Evolutionary conservation across 2,329 filamentous ascomycete species (phyloP), one percentile per base, ranked within the genome.

Genomic region (Gnomoniopsis sp.): DNA sequence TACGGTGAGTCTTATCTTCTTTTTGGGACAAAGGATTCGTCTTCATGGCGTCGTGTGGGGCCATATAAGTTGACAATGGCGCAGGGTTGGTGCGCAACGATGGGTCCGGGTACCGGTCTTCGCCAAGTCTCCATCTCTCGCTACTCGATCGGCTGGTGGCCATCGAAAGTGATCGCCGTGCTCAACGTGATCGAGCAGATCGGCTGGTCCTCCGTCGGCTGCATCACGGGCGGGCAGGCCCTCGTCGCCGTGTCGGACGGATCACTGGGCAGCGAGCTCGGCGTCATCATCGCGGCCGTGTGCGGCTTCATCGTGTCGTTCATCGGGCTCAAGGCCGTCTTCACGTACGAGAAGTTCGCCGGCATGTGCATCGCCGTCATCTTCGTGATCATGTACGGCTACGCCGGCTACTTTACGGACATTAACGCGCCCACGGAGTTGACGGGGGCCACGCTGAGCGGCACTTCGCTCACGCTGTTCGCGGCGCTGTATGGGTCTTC

Each of bases 61-160:
- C 26, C n/a, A n/a, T 30, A 30, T 8, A 30, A 30, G 26, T 30
- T 30, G 26, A 30, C 26, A 11, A 58, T 43, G n/a, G n/a, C 62
- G 7, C 64, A 72, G 57, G 78, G 77, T 8, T 81, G 73, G 67
- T 79, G 78, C 59, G 79, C 79, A 17, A 81, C 78, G 1, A 74
- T 81, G 64, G 79, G 79, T 22, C 74, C 79, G 2, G 74, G 69
- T 8, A 82, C 74, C 3, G 80, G 80, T 3, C 70, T 83, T 44
- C 76, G 79, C 57, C 79, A 82, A 64, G 75, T 82, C 58, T 78
- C 76, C 54, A 77, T 82, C 47, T 73, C 73, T 34, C 73, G 79
- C 47, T 82, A 79, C 67, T 75, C 72, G 36, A 75, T 82, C 47
- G 79, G 79, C 23, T 82, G 75, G 74, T 82, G 75, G 71, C 79